Conservation (phyloP, 2,329 filamentous ascomycete genomes). For the Aspergillus japonicus region DNA sequence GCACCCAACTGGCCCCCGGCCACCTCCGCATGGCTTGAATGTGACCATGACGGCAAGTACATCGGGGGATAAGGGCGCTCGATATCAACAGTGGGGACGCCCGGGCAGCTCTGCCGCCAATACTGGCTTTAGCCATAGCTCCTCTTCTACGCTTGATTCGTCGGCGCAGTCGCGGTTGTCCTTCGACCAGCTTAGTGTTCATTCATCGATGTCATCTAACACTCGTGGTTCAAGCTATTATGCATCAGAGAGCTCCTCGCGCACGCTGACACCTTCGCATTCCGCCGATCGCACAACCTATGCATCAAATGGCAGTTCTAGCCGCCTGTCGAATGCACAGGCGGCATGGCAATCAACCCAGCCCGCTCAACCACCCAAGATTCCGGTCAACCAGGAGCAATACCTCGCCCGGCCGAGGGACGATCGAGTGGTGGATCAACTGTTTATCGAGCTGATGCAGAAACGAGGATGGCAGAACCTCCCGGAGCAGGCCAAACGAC, state of each 20-base stretch:
- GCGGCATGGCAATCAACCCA: slow-evolving; percentile 30
- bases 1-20: slow-evolving; percentile 62
- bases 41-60: slow-evolving; percentile 69
- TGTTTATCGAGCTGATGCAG: slow-evolving; percentile 92
- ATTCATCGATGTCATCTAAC: slow-evolving; percentile 60
- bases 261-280: slow-evolving; percentile 42
- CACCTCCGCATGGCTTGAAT: slow-evolving; percentile 54
- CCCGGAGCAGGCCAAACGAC: slow-evolving; percentile 86
- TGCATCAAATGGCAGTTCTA: slow-evolving; percentile 25
- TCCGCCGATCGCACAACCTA: slow-evolving; percentile 35
- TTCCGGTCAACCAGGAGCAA: slow-evolving; percentile 32
- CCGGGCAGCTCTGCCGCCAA: slow-evolving; percentile 57
- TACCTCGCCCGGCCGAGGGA: slow-evolving; percentile 45
- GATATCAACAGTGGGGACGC: slow-evolving; percentile 75
- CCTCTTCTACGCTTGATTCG: slow-evolving; percentile 57
- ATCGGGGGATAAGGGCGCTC: slow-evolving; percentile 66
- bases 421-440: slow-evolving; percentile 80
- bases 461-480: slow-evolving; percentile 97
- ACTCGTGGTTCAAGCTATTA: slow-evolving; percentile 58
- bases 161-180: slow-evolving; percentile 57
- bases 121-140: slow-evolving; percentile 55
- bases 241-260: slow-evolving; percentile 53
- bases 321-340: slow-evolving; percentile 33
- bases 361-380: slow-evolving; percentile 28
- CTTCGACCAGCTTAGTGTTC: slow-evolving; percentile 64